phyloP scores from a whole-genome alignment of 306 rosid species.

The apple (Malus domestica) region DNA sequence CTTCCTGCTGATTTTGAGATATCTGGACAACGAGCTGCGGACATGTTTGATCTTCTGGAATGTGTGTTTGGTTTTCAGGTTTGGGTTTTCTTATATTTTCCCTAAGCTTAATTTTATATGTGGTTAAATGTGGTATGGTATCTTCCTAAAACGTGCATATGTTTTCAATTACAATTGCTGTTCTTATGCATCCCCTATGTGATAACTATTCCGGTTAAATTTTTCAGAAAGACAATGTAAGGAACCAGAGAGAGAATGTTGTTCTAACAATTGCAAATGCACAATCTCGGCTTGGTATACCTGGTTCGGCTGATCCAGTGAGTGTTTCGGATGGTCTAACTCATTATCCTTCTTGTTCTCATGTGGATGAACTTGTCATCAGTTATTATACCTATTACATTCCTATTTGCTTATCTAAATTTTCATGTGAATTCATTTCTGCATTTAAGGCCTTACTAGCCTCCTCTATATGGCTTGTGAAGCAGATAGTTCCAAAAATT shows the following conservation, averaged over 20 bases:
- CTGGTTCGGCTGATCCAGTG: conserved; percentile 61
- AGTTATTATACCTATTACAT: background rate
- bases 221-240: conserved; percentile 74
- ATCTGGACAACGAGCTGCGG: conserved; percentile 68
- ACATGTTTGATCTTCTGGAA: conserved; percentile 92
- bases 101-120: conserved; percentile 11
- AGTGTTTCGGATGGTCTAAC: conserved; percentile 31
- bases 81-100: conserved; percentile 17
- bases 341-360: background rate
- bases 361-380: background rate
- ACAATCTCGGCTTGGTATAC: conserved; percentile 70
- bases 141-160: background rate
- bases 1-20: conserved; percentile 65
- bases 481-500: background rate
- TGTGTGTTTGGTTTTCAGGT: conserved; percentile 93
- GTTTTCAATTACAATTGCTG: background rate
- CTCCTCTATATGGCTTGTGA: background rate
- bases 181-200: background rate
- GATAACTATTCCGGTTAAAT: background rate
- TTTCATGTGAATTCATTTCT: background rate
- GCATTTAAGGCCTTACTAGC: background rate
- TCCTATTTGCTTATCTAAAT: background rate
- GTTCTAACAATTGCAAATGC: conserved; percentile 84
- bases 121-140: conserved; percentile 1
- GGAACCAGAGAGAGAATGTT: conserved; percentile 90